Evolutionary conservation across 805 yeast genomes (phyloP), one percentile per base, ranked within the genome.

Genomic region (Wickerhamomyces bovis): DNA sequence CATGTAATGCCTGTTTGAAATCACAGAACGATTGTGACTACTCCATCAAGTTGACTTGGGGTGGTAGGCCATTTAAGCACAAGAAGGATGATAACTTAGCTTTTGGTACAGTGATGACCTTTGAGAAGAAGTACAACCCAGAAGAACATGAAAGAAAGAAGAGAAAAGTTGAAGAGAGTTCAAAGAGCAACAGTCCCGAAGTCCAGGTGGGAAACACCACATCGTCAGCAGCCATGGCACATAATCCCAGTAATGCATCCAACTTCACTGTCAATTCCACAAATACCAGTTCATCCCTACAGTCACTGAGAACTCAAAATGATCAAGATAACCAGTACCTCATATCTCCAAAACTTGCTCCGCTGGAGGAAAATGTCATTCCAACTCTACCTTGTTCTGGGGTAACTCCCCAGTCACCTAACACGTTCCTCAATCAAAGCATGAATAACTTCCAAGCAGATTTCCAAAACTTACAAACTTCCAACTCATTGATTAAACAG

Each of bases 11-110:
- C 47, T 85, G 95, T 58, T 38, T 57, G 1, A 78, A 75, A 50
- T 62, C 72, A 2, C 62, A 65, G 1, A 61, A 64, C 15, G 49
- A 54, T 1, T 85, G 94, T 63, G 89, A 83, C 56, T 85, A 85
- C 53, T 68, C 81, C 4, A 55, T 85, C 10, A 76, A 73, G 50
- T 66, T 85, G 28, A 75, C 79, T 0, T 85, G 92, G 92, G 89
- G 88, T 18, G 90, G 90, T 0, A 63, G 89, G 42, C 87, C 87
- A 0, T 76, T 70, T 58, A 77, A 77, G 67, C 66, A 58, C 59
- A 68, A 52, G 64, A 61, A 56, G 63, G 30, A 44, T 55, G 49
- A 50, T 59, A 54, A 63, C 44, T 25, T 48, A 12, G 57, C 56
- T 1, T 48, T 46, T n/a, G 55, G 55, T 1, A 57, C 61, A 2